Percentiles rank a stretch among this genome's conserved stretches.
These are phyloP conservation scores for Helicocarpus griseus DNA, from an alignment of 2,329 filamentous ascomycete species.

Conservation along the genomic window DNA sequence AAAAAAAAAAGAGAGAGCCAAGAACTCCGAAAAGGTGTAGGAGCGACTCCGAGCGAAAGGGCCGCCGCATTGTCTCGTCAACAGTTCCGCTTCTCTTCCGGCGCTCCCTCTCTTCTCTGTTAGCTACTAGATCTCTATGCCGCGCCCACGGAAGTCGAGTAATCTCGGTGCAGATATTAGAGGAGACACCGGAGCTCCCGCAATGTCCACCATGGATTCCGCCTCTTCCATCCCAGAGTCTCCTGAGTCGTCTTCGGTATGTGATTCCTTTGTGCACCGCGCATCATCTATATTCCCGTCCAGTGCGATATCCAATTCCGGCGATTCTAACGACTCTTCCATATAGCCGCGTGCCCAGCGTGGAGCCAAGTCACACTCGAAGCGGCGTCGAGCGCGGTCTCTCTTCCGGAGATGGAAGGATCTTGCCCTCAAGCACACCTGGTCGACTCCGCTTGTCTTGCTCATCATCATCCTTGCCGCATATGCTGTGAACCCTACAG, in stretches of 20 bases:
- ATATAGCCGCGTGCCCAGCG: constrained; percentile 12
- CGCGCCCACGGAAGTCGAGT: constrained; percentile 34
- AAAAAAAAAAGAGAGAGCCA: background rate
- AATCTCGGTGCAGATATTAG: constrained; percentile 38
- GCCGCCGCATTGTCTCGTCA: too few species aligned
- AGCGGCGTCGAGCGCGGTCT: constrained; percentile 36
- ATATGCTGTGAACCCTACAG: constrained; percentile 66
- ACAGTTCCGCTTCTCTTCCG: background rate
- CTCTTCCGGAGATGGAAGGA: constrained; percentile 35
- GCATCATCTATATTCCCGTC: background rate
- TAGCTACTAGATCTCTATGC: constrained; percentile 19
- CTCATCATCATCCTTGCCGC: constrained; percentile 52
- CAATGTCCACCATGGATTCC: constrained; percentile 36
- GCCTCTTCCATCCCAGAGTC: constrained; percentile 19
- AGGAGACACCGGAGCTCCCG: constrained; percentile 37
- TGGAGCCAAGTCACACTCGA: constrained; percentile 27
- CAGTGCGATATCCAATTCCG: background rate
- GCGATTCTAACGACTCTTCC: constrained; percentile 12
- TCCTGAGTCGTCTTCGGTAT: constrained; percentile 9
- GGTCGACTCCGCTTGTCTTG: constrained; percentile 60
- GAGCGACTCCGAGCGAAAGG: too few species aligned
- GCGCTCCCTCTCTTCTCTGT: background rate
- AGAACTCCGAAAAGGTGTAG: background rate
- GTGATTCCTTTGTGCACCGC: background rate
- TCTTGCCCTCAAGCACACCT: constrained; percentile 44